A percentile compares a stretch with the other conserved stretches of the same genome.
Conservation (phyloP, 225 moss, liverwort and hornwort species). For the Marchantia paleacea region DNA sequence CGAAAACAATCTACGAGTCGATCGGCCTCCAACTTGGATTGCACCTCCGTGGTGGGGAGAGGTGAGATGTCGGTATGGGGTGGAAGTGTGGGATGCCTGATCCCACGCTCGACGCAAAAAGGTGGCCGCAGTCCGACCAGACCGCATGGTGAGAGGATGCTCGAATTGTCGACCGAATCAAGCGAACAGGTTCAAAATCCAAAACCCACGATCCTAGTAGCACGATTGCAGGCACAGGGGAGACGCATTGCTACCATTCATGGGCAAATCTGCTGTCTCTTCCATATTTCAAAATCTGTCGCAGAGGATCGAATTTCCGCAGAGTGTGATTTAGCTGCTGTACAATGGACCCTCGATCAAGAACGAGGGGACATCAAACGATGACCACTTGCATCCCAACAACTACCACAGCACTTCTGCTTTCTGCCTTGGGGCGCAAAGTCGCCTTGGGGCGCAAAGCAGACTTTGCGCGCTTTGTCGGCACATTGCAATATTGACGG, state of each 20-base stretch:
- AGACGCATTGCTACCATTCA: background rate
- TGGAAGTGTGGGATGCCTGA: background rate
- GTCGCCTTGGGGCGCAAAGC: too few species aligned
- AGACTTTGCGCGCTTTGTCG: too few species aligned
- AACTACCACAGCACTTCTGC: background rate
- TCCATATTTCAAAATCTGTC: background rate
- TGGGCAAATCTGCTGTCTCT: background rate
- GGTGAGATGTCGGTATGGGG: background rate
- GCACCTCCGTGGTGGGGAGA: background rate
- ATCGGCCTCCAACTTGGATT: background rate
- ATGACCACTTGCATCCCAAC: background rate
- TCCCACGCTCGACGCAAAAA: conserved; percentile 14
- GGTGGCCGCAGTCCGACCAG: background rate
- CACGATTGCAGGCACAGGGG: background rate
- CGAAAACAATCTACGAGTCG: background rate
- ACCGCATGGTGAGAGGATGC: background rate
- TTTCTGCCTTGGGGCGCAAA: background rate
- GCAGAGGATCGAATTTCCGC: background rate
- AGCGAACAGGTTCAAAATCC: background rate
- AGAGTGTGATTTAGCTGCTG: background rate
- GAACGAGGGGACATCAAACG: background rate
- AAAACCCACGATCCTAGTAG: background rate
- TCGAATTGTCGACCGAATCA: background rate
- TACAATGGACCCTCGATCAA: background rate
- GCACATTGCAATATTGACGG: too few species aligned